phyloP scores from a whole-genome alignment of 768 basidiomycete species.

The Tulasnella sp. region DNA sequence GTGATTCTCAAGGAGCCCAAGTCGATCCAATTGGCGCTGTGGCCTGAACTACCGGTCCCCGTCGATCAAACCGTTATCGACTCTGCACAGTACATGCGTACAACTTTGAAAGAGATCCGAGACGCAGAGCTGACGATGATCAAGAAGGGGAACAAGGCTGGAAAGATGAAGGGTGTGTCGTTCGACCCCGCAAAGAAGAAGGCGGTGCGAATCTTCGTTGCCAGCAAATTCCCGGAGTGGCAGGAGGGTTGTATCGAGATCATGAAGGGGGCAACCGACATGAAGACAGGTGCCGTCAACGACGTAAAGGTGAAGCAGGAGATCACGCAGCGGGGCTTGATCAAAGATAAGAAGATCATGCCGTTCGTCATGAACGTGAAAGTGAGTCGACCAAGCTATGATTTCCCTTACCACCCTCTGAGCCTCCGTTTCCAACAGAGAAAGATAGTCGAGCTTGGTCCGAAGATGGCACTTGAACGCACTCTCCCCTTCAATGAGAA shows the following conservation, averaged over 20 bases:
- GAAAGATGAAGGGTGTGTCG: conserved; percentile 47
- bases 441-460: conserved; percentile 69
- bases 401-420: not conserved
- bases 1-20: conserved; percentile 57
- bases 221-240: conserved; percentile 87
- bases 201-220: conserved; percentile 80
- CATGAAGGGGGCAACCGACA: conserved; percentile 56
- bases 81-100: conserved; percentile 75
- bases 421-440: conserved; percentile 38
- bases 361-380: conserved; percentile 91
- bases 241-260: conserved; percentile 73
- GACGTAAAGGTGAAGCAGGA: conserved; percentile 65
- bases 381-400: conserved; percentile 37
- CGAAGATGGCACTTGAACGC: conserved; percentile 69
- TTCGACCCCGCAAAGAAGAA: conserved; percentile 78
- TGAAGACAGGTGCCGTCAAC: conserved; percentile 56
- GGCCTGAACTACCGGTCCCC: conserved; percentile 56
- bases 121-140: conserved; percentile 71
- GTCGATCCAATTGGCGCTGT: conserved; percentile 73
- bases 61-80: conserved; percentile 62
- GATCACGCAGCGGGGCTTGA: conserved; percentile 60
- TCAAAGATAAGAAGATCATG: conserved; percentile 95
- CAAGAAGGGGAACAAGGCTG: conserved; percentile 68
- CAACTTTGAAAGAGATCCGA: conserved; percentile 81
- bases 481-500: conserved; percentile 74